phyloP scores from a whole-genome alignment of 192 early-diverging fungal species.

The Coemansia sp. region DNA sequence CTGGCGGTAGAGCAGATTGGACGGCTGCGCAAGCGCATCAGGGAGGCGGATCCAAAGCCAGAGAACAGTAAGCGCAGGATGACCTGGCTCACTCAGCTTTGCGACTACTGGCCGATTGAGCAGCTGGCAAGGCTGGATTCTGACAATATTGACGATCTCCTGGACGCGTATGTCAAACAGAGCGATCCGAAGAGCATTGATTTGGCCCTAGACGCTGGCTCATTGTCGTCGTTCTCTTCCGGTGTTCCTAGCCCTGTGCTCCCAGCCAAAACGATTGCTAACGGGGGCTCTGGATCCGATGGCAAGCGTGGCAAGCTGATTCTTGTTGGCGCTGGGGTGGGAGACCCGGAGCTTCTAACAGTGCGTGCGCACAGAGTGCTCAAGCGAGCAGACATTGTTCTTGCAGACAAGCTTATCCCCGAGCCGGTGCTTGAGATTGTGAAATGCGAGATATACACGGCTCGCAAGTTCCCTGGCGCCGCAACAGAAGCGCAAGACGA shows the following conservation, averaged over 20 bases:
- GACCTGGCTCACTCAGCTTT: constrained; percentile 79
- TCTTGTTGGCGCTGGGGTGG: constrained; percentile 84
- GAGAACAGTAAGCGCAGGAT: constrained; percentile 72
- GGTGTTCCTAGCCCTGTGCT: constrained; percentile 39
- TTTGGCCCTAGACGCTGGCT: constrained; percentile 10
- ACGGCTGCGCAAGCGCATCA: constrained; percentile 60
- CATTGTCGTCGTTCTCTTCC: constrained; percentile 11
- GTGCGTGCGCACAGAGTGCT: constrained; percentile 64
- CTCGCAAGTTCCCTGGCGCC: constrained; percentile 68
- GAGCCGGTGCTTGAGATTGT: constrained; percentile 54
- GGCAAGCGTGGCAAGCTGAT: constrained; percentile 55
- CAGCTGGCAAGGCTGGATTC: constrained; percentile 70
- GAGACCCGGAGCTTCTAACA: constrained; percentile 79
- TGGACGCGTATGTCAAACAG: constrained; percentile 63
- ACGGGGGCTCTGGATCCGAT: neutral
- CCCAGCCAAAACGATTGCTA: neutral
- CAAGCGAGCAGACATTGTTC: constrained; percentile 74
- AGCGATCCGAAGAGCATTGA: constrained; percentile 29
- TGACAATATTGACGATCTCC: constrained; percentile 58
- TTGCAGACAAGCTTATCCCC: constrained; percentile 80
- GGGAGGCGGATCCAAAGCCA: constrained; percentile 62
- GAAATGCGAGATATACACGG: constrained; percentile 62
- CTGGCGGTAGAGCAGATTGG: constrained; percentile 75
- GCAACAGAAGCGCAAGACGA: constrained; percentile 77
- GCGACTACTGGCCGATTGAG: constrained; percentile 81